Percentiles rank a stretch among this genome's conserved stretches.
phyloP scores from a whole-genome alignment of 1,139 yeast genomes.

The Pichia sp. region DNA sequence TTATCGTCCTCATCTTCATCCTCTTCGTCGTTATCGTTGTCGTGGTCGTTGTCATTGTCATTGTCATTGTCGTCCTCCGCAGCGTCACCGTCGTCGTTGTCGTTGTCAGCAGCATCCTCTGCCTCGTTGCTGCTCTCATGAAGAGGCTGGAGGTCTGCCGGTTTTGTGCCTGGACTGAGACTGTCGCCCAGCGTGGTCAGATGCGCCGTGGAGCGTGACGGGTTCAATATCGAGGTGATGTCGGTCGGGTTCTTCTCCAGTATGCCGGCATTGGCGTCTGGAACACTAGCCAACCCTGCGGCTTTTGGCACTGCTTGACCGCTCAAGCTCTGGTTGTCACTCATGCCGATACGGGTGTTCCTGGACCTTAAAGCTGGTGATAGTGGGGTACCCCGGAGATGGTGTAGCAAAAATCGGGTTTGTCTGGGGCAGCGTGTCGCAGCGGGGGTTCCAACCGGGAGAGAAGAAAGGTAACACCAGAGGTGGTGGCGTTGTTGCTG shows the following conservation, averaged over 20 bases:
- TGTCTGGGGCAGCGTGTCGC: background rate
- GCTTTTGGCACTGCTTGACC: background rate
- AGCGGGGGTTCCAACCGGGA: background rate
- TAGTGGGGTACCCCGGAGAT: background rate
- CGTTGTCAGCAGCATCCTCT: background rate
- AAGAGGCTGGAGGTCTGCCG: background rate
- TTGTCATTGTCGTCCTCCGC: background rate
- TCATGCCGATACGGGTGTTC: background rate
- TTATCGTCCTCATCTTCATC: background rate
- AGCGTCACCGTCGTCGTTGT: background rate
- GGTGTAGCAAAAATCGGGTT: background rate
- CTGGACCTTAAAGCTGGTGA: background rate
- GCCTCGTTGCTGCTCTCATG: background rate
- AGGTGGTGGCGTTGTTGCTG: too few species aligned
- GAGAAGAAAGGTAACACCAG: background rate
- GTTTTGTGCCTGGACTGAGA: background rate
- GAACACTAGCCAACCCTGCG: background rate
- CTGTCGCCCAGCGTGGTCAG: background rate
- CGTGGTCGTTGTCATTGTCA: background rate
- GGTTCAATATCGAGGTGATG: slow-evolving; percentile 10
- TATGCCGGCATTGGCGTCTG: background rate
- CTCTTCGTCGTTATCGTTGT: background rate
- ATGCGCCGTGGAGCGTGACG: slow-evolving; percentile 11
- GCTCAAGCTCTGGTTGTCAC: too few species aligned
- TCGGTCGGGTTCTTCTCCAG: slow-evolving; percentile 4